Evolutionary conservation across 225 moss, liverwort and hornwort species (phyloP), one percentile per base, ranked within the genome.

Genomic region (Sphagnum tenellum): DNA sequence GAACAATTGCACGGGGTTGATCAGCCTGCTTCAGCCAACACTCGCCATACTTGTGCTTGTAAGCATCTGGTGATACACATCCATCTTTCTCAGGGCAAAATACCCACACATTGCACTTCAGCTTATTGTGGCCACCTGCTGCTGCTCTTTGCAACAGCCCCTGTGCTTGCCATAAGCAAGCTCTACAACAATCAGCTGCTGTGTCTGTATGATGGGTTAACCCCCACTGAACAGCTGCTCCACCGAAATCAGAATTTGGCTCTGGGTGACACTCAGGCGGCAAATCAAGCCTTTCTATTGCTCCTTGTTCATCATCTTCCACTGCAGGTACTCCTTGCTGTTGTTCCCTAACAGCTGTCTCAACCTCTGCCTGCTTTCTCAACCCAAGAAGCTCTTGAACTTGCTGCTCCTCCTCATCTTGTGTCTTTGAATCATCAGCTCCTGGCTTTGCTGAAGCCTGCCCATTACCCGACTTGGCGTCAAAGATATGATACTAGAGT

Each of bases 191-290:
- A 59, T 80, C 74, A 9, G 70, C 72, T 2, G 66, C 65, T 7
- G 29, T 65, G 65, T 49, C 65, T 52, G 76, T 74, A 14, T 70
- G 83, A 50, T 74, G 29, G 1, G 72, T 77, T 50, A 70, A 65
- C 5, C 83, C 77, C 83, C 74, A 72, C 47, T 72, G 83, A 0
- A 83, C 44, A 60, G 79, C 77, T 7, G 47, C 12, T 48, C 79
- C 79, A 11, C 63, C 63, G 48, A 79, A 75, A 61, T 83, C 79
- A 3, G 83, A 79, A 49, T 72, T 63, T 45, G 53, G 67, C 49
- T 80, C 83, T 52, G 79, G 72, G 55, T 77, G 68, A 67, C 83
- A 80, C 12, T 79, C 76, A n/a, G 82, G 79, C 29, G 82, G 74
- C 5, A 79, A 63, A 29, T 29, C 29, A 52, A 74, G 71, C 47